These are phyloP conservation scores for Scheffersomyces quercinus DNA, from an alignment of 1,139 yeast genomes.

Conservation along the genomic window DNA sequence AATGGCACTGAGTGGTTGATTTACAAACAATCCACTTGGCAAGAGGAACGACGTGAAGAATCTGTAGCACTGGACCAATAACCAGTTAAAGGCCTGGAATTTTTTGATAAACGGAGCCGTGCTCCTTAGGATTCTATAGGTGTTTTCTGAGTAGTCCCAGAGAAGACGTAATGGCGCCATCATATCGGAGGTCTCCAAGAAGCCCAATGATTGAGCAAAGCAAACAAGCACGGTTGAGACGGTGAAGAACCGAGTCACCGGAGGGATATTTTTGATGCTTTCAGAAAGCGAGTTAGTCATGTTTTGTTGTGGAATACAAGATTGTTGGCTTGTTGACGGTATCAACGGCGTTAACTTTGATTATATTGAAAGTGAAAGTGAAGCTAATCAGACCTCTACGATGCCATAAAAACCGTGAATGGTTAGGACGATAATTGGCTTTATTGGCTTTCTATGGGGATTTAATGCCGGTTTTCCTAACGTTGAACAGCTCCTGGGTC, in stretches of 20 bases:
- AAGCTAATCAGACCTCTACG: too few relatives aligned
- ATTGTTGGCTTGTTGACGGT: too few relatives aligned
- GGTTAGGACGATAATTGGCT: too few relatives aligned
- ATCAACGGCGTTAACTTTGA: too few relatives aligned
- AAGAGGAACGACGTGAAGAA: slow-evolving; percentile 51
- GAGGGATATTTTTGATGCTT: slow-evolving; percentile 39
- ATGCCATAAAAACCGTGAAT: too few relatives aligned
- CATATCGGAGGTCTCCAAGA: slow-evolving; percentile 9
- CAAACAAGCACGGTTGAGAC: slow-evolving; percentile 35
- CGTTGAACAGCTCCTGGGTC: too few relatives aligned
- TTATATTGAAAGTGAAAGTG: too few relatives aligned
- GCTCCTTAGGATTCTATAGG: background rate
- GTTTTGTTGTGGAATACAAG: background rate
- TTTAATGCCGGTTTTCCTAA: too few relatives aligned
- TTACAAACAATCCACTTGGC: slow-evolving; percentile 33
- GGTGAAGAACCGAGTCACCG: slow-evolving; percentile 49
- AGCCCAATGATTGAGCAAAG: slow-evolving; percentile 4
- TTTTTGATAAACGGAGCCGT: background rate
- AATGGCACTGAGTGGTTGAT: slow-evolving; percentile 37
- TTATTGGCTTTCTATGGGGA: too few relatives aligned
- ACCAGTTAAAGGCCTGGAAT: slow-evolving; percentile 6
- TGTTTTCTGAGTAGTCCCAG: slow-evolving; percentile 4
- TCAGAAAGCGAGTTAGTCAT: slow-evolving; percentile 23
- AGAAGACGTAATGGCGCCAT: slow-evolving; percentile 4
- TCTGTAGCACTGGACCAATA: slow-evolving; percentile 40